Percentiles rank a stretch among this genome's conserved stretches.
Evolutionary conservation across 305 asterid genomes (phyloP).

Genomic region (Galium porrigens): DNA sequence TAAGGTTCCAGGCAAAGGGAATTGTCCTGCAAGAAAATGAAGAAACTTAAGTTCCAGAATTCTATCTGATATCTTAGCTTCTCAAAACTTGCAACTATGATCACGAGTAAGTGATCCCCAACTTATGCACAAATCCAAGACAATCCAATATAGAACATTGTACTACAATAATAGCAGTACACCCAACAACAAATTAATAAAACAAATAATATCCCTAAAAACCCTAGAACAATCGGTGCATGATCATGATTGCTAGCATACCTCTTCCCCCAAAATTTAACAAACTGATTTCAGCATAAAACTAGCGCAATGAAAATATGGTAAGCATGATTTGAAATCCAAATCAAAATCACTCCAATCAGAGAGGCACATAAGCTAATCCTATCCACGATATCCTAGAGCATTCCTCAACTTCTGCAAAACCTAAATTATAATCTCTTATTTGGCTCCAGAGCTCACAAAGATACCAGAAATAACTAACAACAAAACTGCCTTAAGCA

Average conservation of each 20-base stretch:
- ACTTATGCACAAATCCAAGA: neutral
- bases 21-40: constrained; percentile 49
- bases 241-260: neutral
- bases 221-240: neutral
- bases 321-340: neutral
- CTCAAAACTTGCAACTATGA: neutral
- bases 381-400: neutral
- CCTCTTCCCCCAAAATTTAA: neutral
- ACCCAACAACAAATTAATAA: neutral
- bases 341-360: neutral
- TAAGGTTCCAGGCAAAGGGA: constrained; percentile 90
- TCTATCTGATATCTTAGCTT: neutral
- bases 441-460: neutral
- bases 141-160: neutral
- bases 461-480: neutral
- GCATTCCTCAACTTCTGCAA: neutral
- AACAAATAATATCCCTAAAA: neutral
- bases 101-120: neutral
- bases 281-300: neutral
- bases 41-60: constrained; percentile 12
- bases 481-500: neutral
- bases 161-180: neutral
- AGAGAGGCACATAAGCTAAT: neutral
- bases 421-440: neutral
- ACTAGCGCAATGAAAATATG: neutral